Evolutionary conservation across 2,329 filamentous ascomycete species (phyloP).

Genomic region (Lecanicillium sp.): DNA sequence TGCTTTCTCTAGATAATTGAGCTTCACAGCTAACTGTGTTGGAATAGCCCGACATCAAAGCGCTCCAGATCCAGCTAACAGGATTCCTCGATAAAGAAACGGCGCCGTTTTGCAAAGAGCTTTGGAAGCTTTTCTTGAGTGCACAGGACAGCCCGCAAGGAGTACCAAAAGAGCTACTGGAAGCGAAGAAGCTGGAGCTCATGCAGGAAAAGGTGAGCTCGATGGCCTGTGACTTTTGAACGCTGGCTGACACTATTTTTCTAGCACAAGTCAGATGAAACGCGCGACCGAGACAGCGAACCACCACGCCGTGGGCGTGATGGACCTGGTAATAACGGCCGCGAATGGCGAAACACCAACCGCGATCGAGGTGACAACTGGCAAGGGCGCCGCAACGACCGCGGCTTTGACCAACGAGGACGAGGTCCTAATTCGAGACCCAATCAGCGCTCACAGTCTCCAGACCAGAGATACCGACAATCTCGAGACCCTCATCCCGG

Average conservation of each 20-base stretch:
- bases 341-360: constrained; percentile 47
- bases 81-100: constrained; percentile 95
- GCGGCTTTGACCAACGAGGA: constrained; percentile 35
- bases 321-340: constrained; percentile 57
- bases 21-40: constrained; percentile 20
- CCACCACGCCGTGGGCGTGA: constrained; percentile 65
- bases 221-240: too few relatives aligned
- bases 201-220: constrained; percentile 79
- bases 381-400: constrained; percentile 44
- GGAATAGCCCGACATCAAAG: constrained; percentile 86
- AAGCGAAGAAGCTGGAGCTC: constrained; percentile 92
- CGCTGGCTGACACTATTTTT: too few relatives aligned
- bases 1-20: too few relatives aligned
- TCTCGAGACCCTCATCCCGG: constrained; percentile 35
- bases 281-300: constrained; percentile 61
- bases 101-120: constrained; percentile 77
- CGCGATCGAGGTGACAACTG: constrained; percentile 45
- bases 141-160: constrained; percentile 83
- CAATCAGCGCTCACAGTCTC: constrained; percentile 39
- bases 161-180: constrained; percentile 86
- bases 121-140: constrained; percentile 88
- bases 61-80: constrained; percentile 86
- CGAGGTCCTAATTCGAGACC: constrained; percentile 36
- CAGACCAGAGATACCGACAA: constrained; percentile 33
- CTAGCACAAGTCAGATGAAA: constrained; percentile 71